A percentile compares a stretch with the other conserved stretches of the same genome.
Evolutionary conservation across 345 rosid genomes (phyloP).

Genomic region (Trapa incisa): DNA sequence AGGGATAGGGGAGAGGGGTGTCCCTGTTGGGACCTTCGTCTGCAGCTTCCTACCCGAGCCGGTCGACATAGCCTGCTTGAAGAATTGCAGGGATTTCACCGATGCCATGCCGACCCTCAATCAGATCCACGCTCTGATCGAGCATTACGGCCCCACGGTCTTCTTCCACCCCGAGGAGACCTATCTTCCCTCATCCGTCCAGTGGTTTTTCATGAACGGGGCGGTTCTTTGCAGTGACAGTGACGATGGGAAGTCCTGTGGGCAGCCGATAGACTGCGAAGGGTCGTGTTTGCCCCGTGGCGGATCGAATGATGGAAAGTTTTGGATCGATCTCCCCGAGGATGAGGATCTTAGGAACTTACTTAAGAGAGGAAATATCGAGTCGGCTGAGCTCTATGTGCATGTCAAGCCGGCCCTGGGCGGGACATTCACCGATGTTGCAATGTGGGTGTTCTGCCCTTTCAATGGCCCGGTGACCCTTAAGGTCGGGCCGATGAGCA

Average conservation of each 20-base stretch:
- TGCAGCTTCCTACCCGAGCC: slow-evolving; percentile 28
- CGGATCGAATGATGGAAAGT: slow-evolving; percentile 53
- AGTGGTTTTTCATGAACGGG: slow-evolving; percentile 82
- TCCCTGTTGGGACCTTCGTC: slow-evolving; percentile 68
- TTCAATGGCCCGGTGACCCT: slow-evolving; percentile 87
- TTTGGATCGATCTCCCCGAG: slow-evolving; percentile 68
- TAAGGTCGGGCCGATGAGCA: slow-evolving; percentile 57
- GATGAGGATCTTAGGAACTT: slow-evolving; percentile 35
- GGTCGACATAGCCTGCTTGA: slow-evolving; percentile 55
- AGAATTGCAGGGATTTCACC: slow-evolving; percentile 36
- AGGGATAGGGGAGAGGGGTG: slow-evolving; percentile 59
- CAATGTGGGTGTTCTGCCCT: slow-evolving; percentile 93
- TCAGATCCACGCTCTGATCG: slow-evolving; percentile 59
- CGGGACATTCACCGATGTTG: slow-evolving; percentile 81
- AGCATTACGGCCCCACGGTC: slow-evolving; percentile 72
- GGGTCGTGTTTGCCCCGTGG: slow-evolving; percentile 68
- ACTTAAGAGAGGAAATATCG: slow-evolving; percentile 50
- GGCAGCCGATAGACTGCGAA: slow-evolving; percentile 31
- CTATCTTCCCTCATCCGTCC: slow-evolving; percentile 77
- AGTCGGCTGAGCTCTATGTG: slow-evolving; percentile 70
- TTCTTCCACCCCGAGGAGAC: slow-evolving; percentile 82
- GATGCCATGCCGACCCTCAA: slow-evolving; percentile 70
- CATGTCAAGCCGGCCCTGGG: slow-evolving; percentile 83
- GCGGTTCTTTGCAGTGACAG: slow-evolving; percentile 33
- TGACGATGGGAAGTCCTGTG: slow-evolving; percentile 25